phyloP scores from a whole-genome alignment of 768 basidiomycete genomes.

The Tylopilus sp. region DNA sequence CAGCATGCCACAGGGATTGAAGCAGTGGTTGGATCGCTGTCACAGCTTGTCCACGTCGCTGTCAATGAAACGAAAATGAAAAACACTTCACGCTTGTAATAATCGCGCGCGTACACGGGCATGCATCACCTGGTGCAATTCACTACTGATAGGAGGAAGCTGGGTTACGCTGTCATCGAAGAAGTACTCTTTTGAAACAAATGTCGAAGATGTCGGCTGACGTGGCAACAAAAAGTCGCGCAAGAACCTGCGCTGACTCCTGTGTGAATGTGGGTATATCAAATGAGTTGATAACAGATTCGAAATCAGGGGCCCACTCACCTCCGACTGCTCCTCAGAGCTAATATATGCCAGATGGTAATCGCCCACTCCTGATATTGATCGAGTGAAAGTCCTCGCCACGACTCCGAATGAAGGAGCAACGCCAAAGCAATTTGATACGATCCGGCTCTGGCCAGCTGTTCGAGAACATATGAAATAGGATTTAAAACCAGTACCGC shows the following conservation, averaged over 20 bases:
- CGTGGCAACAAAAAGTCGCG: slow-evolving; percentile 62
- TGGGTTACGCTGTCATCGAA: slow-evolving; percentile 36
- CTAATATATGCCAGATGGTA: slow-evolving; percentile 76
- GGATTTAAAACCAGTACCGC: neutral
- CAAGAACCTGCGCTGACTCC: slow-evolving; percentile 64
- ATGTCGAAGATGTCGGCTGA: slow-evolving; percentile 50
- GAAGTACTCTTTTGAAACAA: slow-evolving; percentile 55
- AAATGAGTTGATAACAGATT: neutral
- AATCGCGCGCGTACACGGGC: slow-evolving; percentile 33
- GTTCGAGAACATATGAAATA: slow-evolving; percentile 14
- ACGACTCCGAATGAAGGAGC: slow-evolving; percentile 65
- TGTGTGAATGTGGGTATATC: slow-evolving; percentile 5
- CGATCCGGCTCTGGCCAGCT: slow-evolving; percentile 69
- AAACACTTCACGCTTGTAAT: slow-evolving; percentile 11
- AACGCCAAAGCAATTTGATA: slow-evolving; percentile 59
- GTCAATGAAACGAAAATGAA: slow-evolving; percentile 6
- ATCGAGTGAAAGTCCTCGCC: slow-evolving; percentile 60
- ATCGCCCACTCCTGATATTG: slow-evolving; percentile 73
- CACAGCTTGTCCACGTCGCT: slow-evolving; percentile 66
- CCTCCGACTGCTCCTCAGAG: slow-evolving; percentile 67
- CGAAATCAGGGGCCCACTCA: slow-evolving; percentile 30
- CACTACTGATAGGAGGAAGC: slow-evolving; percentile 38
- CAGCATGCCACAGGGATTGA: slow-evolving; percentile 73
- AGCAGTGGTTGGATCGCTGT: slow-evolving; percentile 63
- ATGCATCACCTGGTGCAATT: slow-evolving; percentile 42